Evolutionary conservation across 192 early-diverging fungal genomes (phyloP).

Genomic region (Backusella parvicylindrica): DNA sequence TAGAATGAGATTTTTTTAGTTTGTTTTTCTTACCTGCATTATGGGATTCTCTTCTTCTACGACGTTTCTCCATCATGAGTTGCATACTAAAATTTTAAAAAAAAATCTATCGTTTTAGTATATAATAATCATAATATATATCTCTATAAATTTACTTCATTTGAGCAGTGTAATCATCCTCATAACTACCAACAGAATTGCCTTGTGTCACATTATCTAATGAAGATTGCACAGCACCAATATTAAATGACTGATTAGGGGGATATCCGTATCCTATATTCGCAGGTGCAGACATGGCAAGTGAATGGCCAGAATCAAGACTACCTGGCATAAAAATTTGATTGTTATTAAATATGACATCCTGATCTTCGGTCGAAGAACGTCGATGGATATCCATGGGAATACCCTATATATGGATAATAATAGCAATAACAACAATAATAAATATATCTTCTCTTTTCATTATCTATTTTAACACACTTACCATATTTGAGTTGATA

Average conservation of each 20-base stretch:
- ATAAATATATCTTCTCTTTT: background rate
- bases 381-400: conserved; percentile 5
- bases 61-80: conserved; percentile 73
- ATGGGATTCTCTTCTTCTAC: conserved; percentile 92
- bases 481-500: background rate
- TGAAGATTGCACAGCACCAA: background rate
- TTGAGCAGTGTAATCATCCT: conserved; percentile 30
- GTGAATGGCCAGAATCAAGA: background rate
- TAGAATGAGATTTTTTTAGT: background rate
- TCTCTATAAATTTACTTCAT: conserved; percentile 41
- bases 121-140: too few species aligned
- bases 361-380: background rate
- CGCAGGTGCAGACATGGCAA: conserved; percentile 34
- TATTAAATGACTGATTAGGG: background rate
- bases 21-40: conserved; percentile 61
- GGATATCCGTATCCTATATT: conserved; percentile 21
- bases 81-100: conserved; percentile 33
- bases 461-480: background rate
- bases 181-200: conserved; percentile 22
- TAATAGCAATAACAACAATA: background rate
- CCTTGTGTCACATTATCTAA: conserved; percentile 5
- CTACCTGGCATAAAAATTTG: background rate
- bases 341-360: background rate
- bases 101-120: too few species aligned
- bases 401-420: background rate